These are phyloP conservation scores for Diaporthe citrichinensis DNA, from an alignment of 2,329 filamentous ascomycete genomes.

Conservation along the genomic window DNA sequence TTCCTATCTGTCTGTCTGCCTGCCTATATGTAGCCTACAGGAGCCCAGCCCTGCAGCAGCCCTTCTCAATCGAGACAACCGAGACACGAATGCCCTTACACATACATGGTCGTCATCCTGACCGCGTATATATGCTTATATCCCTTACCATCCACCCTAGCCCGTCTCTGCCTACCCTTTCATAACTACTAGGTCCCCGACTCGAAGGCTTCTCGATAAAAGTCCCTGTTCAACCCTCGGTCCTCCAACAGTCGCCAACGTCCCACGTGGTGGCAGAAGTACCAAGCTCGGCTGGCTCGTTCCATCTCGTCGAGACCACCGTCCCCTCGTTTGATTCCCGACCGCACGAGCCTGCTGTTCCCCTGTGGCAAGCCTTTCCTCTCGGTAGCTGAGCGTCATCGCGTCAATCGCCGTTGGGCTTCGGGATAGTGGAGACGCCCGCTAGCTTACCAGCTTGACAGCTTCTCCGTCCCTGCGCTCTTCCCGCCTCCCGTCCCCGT, in stretches of 20 bases:
- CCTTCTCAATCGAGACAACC: constrained; percentile 17
- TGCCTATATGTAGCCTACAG: constrained; percentile 2
- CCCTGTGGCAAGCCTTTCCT: not conserved
- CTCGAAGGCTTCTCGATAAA: not conserved
- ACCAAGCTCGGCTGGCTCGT: constrained; percentile 13
- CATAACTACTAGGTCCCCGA: not conserved
- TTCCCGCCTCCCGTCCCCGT: constrained; percentile 1
- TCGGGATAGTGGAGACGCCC: constrained; percentile 3
- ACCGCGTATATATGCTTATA: not conserved
- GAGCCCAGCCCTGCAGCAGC: constrained; percentile 20
- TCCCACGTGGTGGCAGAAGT: constrained; percentile 23
- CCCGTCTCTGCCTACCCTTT: not conserved
- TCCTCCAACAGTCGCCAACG: not conserved
- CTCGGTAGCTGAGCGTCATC: constrained; percentile 7
- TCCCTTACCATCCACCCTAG: not conserved
- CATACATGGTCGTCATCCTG: not conserved
- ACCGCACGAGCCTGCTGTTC: constrained; percentile 21
- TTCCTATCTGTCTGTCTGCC: not conserved
- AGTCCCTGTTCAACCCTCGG: not conserved
- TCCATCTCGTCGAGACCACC: not conserved
- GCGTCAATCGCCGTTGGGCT: constrained; percentile 15
- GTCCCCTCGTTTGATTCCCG: not conserved
- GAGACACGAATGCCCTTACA: not conserved
- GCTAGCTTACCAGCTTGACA: constrained; percentile 17
- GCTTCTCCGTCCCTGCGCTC: constrained; percentile 14